Conservation (phyloP, 768 basidiomycete species). For the Amanita brunnescens region DNA sequence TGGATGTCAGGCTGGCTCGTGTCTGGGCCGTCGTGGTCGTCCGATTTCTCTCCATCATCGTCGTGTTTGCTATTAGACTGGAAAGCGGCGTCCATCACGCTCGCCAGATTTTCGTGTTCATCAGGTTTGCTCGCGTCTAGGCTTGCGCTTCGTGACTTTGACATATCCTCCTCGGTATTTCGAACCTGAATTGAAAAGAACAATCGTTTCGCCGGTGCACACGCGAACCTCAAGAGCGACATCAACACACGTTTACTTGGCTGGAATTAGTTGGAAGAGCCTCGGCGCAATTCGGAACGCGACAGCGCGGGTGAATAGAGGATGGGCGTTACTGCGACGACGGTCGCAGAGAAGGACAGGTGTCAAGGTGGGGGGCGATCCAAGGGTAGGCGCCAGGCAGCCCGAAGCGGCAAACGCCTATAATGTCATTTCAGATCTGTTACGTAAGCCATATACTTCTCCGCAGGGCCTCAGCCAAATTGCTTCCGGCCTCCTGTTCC, state of each 20-base stretch:
- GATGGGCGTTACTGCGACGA: not conserved
- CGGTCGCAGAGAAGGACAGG: conserved; percentile 3
- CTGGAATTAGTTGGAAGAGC: conserved; percentile 8
- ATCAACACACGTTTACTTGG: conserved; percentile 16
- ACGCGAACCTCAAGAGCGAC: conserved; percentile 16
- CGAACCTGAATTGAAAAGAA: conserved; percentile 11
- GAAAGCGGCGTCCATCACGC: conserved; percentile 24
- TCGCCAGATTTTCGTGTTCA: conserved; percentile 21
- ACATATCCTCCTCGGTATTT: conserved; percentile 17
- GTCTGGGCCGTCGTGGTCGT: conserved; percentile 22
- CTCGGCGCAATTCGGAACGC: not conserved
- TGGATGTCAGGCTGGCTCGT: conserved; percentile 17
- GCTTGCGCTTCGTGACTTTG: conserved; percentile 27
- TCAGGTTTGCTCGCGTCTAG: conserved; percentile 27
- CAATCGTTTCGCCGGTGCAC: conserved; percentile 16
- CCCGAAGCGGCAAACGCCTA: conserved; percentile 6
- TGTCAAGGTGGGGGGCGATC: conserved; percentile 6
- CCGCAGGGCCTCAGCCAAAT: not conserved
- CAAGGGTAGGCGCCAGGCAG: conserved; percentile 8
- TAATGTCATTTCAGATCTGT: conserved; percentile 9
- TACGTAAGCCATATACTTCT: not conserved
- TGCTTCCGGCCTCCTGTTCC: not conserved
- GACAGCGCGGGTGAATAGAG: not conserved
- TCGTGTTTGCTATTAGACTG: conserved; percentile 18
- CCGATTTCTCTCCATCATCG: conserved; percentile 20